Percentiles rank a stretch among this genome's conserved stretches.
Conservation (phyloP, 805 yeast genomes). For the Yarrowia hollandica region DNA sequence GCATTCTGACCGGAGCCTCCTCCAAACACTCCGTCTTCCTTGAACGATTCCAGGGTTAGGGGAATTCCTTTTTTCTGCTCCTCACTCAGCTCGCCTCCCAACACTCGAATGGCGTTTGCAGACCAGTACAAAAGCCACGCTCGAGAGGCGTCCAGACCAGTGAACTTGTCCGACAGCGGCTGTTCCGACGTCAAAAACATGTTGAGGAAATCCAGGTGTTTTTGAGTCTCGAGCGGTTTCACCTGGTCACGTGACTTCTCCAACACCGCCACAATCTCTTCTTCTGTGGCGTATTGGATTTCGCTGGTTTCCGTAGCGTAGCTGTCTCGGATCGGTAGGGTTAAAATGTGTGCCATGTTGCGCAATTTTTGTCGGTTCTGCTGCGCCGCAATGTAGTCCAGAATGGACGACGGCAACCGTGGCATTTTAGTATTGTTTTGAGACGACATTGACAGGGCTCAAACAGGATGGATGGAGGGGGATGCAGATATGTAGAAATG, state of each 20-base stretch:
- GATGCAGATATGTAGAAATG: background rate
- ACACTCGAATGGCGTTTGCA: constrained; percentile 51
- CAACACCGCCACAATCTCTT: constrained; percentile 1
- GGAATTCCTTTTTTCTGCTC: constrained; percentile 35
- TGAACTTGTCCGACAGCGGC: constrained; percentile 53
- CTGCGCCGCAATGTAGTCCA: constrained; percentile 23
- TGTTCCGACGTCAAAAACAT: constrained; percentile 39
- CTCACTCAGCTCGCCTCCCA: constrained; percentile 43
- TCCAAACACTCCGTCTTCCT: constrained; percentile 65
- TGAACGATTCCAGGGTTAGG: constrained; percentile 41
- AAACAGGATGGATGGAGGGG: background rate
- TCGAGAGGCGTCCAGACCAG: constrained; percentile 78
- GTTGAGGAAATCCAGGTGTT: constrained; percentile 50
- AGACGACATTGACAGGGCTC: background rate
- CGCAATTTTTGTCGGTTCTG: constrained; percentile 5
- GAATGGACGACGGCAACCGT: constrained; percentile 18
- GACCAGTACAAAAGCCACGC: constrained; percentile 92
- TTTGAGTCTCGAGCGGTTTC: constrained; percentile 20
- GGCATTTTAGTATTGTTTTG: background rate
- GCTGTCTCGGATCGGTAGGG: constrained; percentile 17
- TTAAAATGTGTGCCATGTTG: background rate
- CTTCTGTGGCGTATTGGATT: constrained; percentile 38
- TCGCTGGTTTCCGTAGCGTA: constrained; percentile 9
- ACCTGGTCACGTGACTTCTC: constrained; percentile 4
- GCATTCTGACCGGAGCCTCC: constrained; percentile 84